These are phyloP conservation scores for Aureobasidium vineae DNA, from an alignment of 2,329 filamentous ascomycete genomes.

Conservation along the genomic window DNA sequence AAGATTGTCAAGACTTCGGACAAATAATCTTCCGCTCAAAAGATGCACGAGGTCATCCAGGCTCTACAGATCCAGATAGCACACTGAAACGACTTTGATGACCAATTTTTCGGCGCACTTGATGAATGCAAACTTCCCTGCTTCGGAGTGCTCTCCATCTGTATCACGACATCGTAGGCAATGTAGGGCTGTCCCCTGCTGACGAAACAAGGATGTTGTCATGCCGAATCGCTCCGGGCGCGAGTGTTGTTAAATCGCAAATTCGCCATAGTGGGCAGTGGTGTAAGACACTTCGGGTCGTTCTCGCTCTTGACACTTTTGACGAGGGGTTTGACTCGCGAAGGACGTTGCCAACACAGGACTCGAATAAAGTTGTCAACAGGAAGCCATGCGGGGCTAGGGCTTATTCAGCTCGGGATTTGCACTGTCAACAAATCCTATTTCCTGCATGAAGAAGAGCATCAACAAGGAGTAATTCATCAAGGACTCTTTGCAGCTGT, in stretches of 20 bases:
- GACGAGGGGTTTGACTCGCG: neutral
- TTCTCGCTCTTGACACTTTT: neutral
- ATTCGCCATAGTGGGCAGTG: neutral
- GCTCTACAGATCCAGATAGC: neutral
- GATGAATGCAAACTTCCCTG: neutral
- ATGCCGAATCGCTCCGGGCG: neutral
- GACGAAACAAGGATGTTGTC: neutral
- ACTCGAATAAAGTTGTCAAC: neutral
- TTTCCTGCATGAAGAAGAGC: neutral
- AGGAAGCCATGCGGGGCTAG: neutral
- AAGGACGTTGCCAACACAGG: neutral
- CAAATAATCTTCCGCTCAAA: neutral
- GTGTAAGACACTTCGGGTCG: neutral
- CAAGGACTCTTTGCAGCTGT: neutral
- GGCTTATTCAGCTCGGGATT: neutral
- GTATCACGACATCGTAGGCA: neutral
- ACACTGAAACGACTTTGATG: neutral
- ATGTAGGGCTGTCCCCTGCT: neutral
- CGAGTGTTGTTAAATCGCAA: neutral
- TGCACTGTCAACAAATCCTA: conserved; percentile 2
- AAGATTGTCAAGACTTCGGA: conserved; percentile 43
- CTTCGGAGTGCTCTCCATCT: neutral
- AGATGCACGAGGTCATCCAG: neutral
- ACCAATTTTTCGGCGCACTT: neutral
- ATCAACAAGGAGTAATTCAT: neutral